Percentiles rank a stretch among this genome's conserved stretches.
Conservation (phyloP, 202 grass and related monocot species). For the Eragrostis tef region DNA sequence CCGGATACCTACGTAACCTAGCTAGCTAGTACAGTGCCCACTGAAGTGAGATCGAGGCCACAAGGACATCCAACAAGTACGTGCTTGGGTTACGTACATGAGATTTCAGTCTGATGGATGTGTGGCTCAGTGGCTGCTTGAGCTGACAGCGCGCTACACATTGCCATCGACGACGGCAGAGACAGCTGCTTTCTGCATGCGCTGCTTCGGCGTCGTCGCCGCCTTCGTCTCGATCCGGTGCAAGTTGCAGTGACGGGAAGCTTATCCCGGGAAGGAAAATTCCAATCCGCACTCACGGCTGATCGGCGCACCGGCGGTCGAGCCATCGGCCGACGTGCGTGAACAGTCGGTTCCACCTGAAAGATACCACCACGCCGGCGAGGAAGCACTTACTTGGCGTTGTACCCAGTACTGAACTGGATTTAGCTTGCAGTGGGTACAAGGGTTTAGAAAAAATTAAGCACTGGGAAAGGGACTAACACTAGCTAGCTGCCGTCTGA, state of each 20-base stretch:
- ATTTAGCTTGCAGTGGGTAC: slow-evolving; percentile 42
- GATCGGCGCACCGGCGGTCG: slow-evolving; percentile 44
- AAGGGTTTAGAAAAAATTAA: slow-evolving; percentile 48
- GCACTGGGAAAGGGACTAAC: slow-evolving; percentile 52
- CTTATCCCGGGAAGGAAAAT: slow-evolving; percentile 36
- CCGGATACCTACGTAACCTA: neutral
- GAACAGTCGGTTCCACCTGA: slow-evolving; percentile 64
- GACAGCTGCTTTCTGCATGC: slow-evolving; percentile 2
- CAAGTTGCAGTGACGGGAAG: slow-evolving; percentile 42
- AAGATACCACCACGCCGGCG: slow-evolving; percentile 46
- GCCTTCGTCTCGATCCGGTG: neutral
- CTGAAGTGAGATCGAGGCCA: slow-evolving; percentile 12
- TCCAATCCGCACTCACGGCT: slow-evolving; percentile 52
- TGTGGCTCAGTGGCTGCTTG: neutral
- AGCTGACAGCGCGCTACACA: neutral
- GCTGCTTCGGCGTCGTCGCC: slow-evolving; percentile 9
- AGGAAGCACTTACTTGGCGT: slow-evolving; percentile 41
- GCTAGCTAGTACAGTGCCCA: slow-evolving; percentile 32
- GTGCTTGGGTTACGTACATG: neutral
- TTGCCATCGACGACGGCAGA: neutral
- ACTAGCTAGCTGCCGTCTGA: slow-evolving; percentile 27
- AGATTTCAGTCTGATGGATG: neutral
- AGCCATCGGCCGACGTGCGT: slow-evolving; percentile 45
- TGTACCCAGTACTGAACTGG: slow-evolving; percentile 18
- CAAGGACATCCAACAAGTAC: neutral